These are phyloP conservation scores for Metschnikowia cerradonensis DNA, from an alignment of 805 yeast genomes.

Conservation along the genomic window DNA sequence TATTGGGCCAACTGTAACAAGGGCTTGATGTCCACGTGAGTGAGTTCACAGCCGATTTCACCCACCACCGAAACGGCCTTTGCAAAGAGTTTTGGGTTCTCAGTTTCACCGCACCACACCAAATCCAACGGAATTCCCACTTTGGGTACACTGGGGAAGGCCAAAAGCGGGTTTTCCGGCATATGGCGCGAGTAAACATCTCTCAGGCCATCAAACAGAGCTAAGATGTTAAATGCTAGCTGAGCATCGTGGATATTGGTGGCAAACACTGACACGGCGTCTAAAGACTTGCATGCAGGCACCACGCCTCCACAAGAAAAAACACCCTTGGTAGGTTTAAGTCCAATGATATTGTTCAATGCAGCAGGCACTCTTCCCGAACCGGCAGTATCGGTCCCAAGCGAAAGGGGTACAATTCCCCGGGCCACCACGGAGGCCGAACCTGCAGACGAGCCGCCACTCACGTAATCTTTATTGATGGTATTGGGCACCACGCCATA, in stretches of 20 bases:
- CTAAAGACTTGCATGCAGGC: slow-evolving; percentile 94
- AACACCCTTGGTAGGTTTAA: slow-evolving; percentile 88
- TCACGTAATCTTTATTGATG: slow-evolving; percentile 70
- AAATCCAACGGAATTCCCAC: slow-evolving; percentile 75
- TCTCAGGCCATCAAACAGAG: slow-evolving; percentile 58
- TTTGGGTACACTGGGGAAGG: slow-evolving; percentile 55
- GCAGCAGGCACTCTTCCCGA: slow-evolving; percentile 98
- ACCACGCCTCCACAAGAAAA: slow-evolving; percentile 90
- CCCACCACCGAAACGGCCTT: slow-evolving; percentile 51
- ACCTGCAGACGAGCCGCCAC: slow-evolving; percentile 96
- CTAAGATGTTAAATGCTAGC: slow-evolving; percentile 63
- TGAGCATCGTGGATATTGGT: slow-evolving; percentile 81
- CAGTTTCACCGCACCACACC: slow-evolving; percentile 76
- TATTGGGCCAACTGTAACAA: slow-evolving; percentile 79
- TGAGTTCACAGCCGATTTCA: slow-evolving; percentile 49
- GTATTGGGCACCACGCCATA: slow-evolving; percentile 86
- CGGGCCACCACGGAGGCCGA: slow-evolving; percentile 89
- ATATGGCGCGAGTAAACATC: slow-evolving; percentile 80
- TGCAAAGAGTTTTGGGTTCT: slow-evolving; percentile 67
- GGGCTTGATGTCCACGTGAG: slow-evolving; percentile 67
- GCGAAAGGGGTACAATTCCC: slow-evolving; percentile 82
- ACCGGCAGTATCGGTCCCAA: slow-evolving; percentile 98
- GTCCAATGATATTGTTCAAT: slow-evolving; percentile 83
- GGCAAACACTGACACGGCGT: slow-evolving; percentile 85
- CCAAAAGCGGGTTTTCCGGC: slow-evolving; percentile 61